Base-by-base conservation (phyloP, 108 stramenopile genomes). In the Conticribra guillardii region DNA sequence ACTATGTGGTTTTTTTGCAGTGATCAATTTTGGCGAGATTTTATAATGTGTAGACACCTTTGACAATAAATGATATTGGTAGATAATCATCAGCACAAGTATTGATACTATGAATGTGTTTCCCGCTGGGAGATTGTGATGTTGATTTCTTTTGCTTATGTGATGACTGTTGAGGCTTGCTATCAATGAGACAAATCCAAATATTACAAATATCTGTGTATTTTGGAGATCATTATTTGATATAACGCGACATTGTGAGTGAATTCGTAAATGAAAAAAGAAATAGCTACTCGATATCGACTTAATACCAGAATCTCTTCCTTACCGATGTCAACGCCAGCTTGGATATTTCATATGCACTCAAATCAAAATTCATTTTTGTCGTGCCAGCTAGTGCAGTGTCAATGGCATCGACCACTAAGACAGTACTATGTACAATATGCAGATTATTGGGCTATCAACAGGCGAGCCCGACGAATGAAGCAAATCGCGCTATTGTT, bases 341-440 rank as follows among this genome's bases (percentile, higher is more conserved):
- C 52, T 77, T 79, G 28, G 85, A 88, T 77, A 84, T 77, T 11
- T 69, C 74, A 41, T 29, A 46, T 41, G 54, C 27, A 28, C 9
- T 46, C 8, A 63, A 27, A 3, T 41, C 15, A 23, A 44, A 60
- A n/a, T n/a, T n/a, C n/a, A n/a, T n/a, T n/a, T n/a, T n/a, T n/a
- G n/a, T n/a, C n/a, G n/a, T n/a, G n/a, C n/a, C n/a, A n/a, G n/a
- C n/a, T n/a, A n/a, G n/a, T n/a, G n/a, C n/a, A n/a, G n/a, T n/a
- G n/a, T n/a, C n/a, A n/a, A n/a, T n/a, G n/a, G n/a, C n/a, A n/a
- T n/a, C n/a, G n/a, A n/a, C n/a, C n/a, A n/a, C n/a, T n/a, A n/a
- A n/a, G n/a, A n/a, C n/a, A n/a, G n/a, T n/a, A n/a, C n/a, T n/a
- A n/a, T n/a, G n/a, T n/a, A n/a, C n/a, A n/a, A n/a, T n/a, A n/a